Evolutionary conservation across 176 grass and related monocot genomes (phyloP), one percentile per base, ranked within the genome.

Genomic region (Musa troglodytarum): DNA sequence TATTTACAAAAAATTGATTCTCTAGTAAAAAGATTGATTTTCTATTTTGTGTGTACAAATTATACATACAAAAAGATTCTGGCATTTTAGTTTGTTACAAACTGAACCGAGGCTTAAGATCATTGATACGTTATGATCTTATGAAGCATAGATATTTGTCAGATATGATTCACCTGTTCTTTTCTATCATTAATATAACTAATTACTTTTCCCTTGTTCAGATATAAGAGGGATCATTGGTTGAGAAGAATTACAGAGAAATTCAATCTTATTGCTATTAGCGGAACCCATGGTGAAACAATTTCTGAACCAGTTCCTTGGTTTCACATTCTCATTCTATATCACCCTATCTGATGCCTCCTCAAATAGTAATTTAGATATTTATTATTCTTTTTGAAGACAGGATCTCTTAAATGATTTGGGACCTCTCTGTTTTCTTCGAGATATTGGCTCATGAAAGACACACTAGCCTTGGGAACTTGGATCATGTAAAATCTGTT

Each of bases 211-310:
- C 10, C 24, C 26, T 28, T 63, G 25, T 63, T 76, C 29, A 76
- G 74, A 62, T 76, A 63, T 49, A 76, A 76, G 57, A n/a, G 74
- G 49, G 56, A 62, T 76, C 55, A 49, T 76, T 76, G 74, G 74
- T 57, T 76, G 3, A 76, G 49, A 34, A 76, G n/a, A 61, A 62
- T 63, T 8, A 76, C 74, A 22, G 74, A 62, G 6, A 76, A 63
- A 16, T 63, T 63, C 74, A 76, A 62, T 19, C 54, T 76, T 76
- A 76, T 76, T 76, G 74, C 74, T 76, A 51, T 76, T 50, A 76
- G 74, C 50, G 55, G 74, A 76, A 76, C 74, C 57, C 74, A 76
- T 22, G 74, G 74, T 76, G 50, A 56, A 28, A 28, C 14, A 58
- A 17, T 58, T 15, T 5, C 56, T 58, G 19, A 58, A 19, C 56